Evolutionary conservation across 2,329 filamentous ascomycete species (phyloP).

Genomic region (Xylariomycetidae sp.): DNA sequence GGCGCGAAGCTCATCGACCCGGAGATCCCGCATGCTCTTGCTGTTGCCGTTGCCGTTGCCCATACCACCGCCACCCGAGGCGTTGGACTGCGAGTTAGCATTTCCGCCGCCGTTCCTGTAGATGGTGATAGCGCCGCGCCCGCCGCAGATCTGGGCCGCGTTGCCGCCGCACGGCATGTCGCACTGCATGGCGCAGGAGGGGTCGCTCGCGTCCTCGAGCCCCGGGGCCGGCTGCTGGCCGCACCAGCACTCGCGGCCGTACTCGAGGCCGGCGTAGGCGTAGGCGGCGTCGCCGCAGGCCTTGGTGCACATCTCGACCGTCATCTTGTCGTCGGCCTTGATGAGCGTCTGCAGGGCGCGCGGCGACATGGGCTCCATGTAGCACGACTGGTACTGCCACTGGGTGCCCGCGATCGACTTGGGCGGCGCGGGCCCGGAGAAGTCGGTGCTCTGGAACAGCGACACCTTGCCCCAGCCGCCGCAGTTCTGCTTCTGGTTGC

Average conservation of each 20-base stretch:
- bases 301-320: slow-evolving; percentile 6
- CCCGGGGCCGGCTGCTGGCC: slow-evolving; percentile 2
- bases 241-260: slow-evolving; percentile 11
- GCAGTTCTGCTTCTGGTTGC: slow-evolving; percentile 7
- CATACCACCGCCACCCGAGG: neutral
- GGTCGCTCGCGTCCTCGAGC: slow-evolving; percentile 13
- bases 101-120: slow-evolving; percentile 6
- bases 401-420: neutral
- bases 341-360: slow-evolving; percentile 6
- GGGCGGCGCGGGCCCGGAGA: slow-evolving; percentile 3
- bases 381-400: slow-evolving; percentile 9
- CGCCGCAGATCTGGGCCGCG: slow-evolving; percentile 11
- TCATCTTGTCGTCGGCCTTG: slow-evolving; percentile 8
- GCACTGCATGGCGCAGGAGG: slow-evolving; percentile 15
- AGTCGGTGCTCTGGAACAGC: slow-evolving; percentile 8
- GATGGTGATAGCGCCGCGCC: slow-evolving; percentile 7
- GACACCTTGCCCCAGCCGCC: slow-evolving; percentile 6
- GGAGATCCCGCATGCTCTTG: no score
- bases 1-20: no score
- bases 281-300: slow-evolving; percentile 5
- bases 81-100: neutral
- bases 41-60: slow-evolving; percentile 6
- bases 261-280: slow-evolving; percentile 8
- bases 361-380: slow-evolving; percentile 8
- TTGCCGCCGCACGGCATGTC: slow-evolving; percentile 15